These are phyloP conservation scores for Trametes cinnabarina DNA, from an alignment of 768 basidiomycete species.

Conservation along the genomic window DNA sequence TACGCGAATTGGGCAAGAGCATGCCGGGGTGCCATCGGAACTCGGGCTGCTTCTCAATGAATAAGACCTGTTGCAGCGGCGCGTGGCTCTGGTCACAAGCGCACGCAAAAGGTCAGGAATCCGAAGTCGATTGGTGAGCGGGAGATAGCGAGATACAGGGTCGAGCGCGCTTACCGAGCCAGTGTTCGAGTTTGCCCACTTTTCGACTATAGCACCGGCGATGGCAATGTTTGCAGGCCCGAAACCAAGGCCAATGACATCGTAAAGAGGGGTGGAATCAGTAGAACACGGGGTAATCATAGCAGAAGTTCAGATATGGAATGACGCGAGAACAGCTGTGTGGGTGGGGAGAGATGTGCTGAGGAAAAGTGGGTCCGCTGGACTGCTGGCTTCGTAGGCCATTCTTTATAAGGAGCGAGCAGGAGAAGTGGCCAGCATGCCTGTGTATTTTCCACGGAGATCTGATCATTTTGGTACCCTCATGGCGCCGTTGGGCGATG, in stretches of 20 bases:
- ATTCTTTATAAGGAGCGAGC: conserved; percentile 14
- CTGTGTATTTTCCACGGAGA: conserved; percentile 8
- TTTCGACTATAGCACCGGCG: conserved; percentile 48
- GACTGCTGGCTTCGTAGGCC: conserved; percentile 3
- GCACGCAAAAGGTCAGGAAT: not conserved
- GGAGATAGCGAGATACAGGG: conserved; percentile 1
- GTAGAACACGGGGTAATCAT: conserved; percentile 1
- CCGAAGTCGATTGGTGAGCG: not conserved
- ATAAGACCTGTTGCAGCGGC: conserved; percentile 36
- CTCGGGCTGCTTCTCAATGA: conserved; percentile 46
- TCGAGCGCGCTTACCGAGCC: conserved; percentile 8
- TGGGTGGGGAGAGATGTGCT: not conserved
- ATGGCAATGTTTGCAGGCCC: conserved; percentile 54
- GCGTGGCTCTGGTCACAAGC: conserved; percentile 12
- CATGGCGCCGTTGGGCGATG: not conserved
- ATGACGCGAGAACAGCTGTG: conserved; percentile 6
- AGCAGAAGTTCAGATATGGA: not conserved
- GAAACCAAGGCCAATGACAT: conserved; percentile 51
- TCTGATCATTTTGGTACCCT: not conserved
- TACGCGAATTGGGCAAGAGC: conserved; percentile 49
- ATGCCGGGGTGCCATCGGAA: conserved; percentile 59
- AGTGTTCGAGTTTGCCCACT: conserved; percentile 27
- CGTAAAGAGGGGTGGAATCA: conserved; percentile 29
- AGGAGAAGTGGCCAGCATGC: not conserved
- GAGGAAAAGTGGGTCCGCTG: conserved; percentile 7